Percentiles rank a stretch among this genome's conserved stretches.
Evolutionary conservation across 768 basidiomycete genomes (phyloP).

Genomic region (Lentinula edodes): DNA sequence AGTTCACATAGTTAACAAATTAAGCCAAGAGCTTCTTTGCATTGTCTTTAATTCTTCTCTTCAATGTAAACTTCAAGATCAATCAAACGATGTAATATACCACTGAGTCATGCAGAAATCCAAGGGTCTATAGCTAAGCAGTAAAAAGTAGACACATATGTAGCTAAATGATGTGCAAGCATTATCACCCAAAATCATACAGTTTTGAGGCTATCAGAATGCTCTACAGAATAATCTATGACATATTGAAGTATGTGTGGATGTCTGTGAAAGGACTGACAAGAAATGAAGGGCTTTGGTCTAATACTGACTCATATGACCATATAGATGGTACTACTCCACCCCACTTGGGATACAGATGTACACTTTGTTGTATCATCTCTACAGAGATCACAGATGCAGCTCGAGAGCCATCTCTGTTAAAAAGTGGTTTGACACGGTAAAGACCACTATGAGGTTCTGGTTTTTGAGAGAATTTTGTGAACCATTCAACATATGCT

Average conservation of each 20-base stretch:
- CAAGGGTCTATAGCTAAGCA: too few relatives aligned
- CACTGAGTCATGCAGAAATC: too few relatives aligned
- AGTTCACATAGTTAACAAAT: too few relatives aligned
- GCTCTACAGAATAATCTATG: not conserved
- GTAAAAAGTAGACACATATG: too few relatives aligned
- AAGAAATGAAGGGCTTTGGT: not conserved
- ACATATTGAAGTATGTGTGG: not conserved
- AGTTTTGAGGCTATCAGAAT: not conserved
- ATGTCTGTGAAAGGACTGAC: not conserved
- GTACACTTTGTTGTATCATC: not conserved
- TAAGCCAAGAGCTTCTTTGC: too few relatives aligned
- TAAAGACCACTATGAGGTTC: not conserved
- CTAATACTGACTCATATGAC: not conserved
- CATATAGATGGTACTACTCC: not conserved
- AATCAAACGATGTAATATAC: too few relatives aligned
- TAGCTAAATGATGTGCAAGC: too few relatives aligned
- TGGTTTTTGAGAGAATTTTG: not conserved
- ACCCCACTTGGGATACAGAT: not conserved
- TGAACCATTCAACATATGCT: not conserved
- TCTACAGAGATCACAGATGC: not conserved
- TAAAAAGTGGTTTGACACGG: not conserved
- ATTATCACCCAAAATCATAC: too few relatives aligned
- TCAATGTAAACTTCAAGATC: too few relatives aligned
- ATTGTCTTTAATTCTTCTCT: too few relatives aligned
- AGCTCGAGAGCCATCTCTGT: not conserved